Base-by-base conservation (phyloP, 2,329 filamentous ascomycete species). In the Aspergillus latus region DNA sequence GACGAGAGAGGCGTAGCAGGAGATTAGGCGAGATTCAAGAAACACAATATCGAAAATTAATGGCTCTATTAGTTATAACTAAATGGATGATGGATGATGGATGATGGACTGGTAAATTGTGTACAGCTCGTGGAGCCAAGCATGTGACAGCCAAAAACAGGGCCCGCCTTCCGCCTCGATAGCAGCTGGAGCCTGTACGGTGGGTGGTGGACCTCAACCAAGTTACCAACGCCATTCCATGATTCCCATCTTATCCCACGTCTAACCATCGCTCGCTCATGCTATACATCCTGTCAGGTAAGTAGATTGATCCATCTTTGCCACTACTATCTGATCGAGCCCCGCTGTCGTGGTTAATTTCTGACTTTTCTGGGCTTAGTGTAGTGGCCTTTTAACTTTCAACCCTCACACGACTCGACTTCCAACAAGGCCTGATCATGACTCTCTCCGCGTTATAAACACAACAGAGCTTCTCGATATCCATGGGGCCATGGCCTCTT, bases 401-500 rank as follows among this genome's bases (percentile, higher is more conserved):
- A 53, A 15, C 10, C 49, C 42, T 49, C 60, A 55, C 44, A 40
- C 56, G 40, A 54, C 47, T 45, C 44, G 45, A 36, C 46, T 40
- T 52, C 49, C 37, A 44, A 13, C 37, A n/a, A 15, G 43, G 62
- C 67, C 64, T 32, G 44, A 53, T 30, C 63, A 72, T 72, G 70
- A 67, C 65, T 61, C 61, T 64, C 59, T 47, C 55, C 51, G 64
- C 60, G 39, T 60, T 61, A 57, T 71, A 66, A 59, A 56, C 28
- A 26, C 52, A 36, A 49, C 46, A 47, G 50, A 36, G 49, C 34
- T 54, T 50, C 42, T 48, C 39, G 49, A 47, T 49, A 61, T 59
- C 56, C 53, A 72, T 70, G 69, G 68, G 62, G 68, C 60, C 62
- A 73, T 73, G 71, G 67, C 63, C 66, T 64, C 66, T 59, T 61